phyloP scores from a whole-genome alignment of 1,139 yeast species.

The Geotrichum klebahnii region DNA sequence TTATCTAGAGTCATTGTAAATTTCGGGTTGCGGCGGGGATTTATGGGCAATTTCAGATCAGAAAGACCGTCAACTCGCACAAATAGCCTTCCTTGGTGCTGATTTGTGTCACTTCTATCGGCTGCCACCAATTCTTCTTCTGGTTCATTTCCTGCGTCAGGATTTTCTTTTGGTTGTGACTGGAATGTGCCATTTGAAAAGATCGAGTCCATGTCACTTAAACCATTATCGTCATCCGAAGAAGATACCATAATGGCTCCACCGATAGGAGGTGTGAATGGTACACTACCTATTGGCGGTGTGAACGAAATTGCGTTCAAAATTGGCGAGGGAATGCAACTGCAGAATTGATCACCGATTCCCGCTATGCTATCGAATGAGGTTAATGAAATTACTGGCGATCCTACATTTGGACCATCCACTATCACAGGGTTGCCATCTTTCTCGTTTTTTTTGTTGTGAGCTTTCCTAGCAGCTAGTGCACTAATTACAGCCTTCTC shows the following conservation, averaged over 20 bases:
- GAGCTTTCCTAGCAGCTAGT: no score
- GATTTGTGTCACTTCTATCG: conserved; percentile 1
- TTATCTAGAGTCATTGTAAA: conserved; percentile 75
- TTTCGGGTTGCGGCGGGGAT: conserved; percentile 43
- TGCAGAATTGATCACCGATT: conserved; percentile 26
- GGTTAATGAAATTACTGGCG: conserved; percentile 16
- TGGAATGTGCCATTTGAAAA: conserved; percentile 8
- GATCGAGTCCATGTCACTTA: conserved; percentile 18
- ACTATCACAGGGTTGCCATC: no score
- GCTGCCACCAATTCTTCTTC: not conserved
- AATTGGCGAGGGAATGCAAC: conserved; percentile 27
- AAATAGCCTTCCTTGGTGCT: conserved; percentile 76
- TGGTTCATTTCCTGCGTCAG: conserved; percentile 6
- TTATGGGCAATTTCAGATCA: conserved; percentile 53
- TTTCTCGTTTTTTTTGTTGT: no score
- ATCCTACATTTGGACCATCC: not conserved
- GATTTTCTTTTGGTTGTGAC: not conserved
- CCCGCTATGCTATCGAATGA: conserved; percentile 22
- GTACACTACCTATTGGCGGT: no score
- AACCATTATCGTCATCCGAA: conserved; percentile 16
- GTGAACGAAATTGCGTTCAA: conserved; percentile 28
- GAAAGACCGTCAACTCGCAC: conserved; percentile 61
- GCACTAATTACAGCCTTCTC: no score
- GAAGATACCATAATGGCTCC: conserved; percentile 18
- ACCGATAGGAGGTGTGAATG: conserved; percentile 23